Conservation (phyloP, 306 rosid species). For the Quillaja saponaria region DNA sequence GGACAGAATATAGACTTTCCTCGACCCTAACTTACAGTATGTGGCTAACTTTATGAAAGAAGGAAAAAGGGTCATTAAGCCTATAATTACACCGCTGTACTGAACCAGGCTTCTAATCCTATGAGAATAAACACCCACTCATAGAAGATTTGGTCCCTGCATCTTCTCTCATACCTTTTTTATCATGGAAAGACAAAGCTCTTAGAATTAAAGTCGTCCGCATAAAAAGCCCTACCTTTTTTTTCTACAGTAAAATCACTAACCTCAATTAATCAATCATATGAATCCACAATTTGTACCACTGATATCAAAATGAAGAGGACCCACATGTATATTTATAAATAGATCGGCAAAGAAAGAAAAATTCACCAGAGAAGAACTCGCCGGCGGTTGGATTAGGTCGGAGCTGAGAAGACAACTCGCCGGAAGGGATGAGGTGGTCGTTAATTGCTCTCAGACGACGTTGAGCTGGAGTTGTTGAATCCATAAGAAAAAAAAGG, state of each 20-base stretch:
- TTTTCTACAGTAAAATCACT: background rate
- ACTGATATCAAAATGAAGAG: background rate
- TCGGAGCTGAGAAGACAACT: slow-evolving; percentile 54
- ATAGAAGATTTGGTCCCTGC: no score
- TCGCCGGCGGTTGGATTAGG: slow-evolving; percentile 68
- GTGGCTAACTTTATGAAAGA: no score
- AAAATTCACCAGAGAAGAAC: slow-evolving; percentile 57
- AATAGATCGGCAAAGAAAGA: background rate
- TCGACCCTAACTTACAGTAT: no score
- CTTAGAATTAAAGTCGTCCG: no score
- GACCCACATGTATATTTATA: background rate
- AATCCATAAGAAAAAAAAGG: slow-evolving; percentile 49
- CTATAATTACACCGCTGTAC: no score
- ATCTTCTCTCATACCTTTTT: no score
- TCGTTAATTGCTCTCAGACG: slow-evolving; percentile 62
- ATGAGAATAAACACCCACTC: no score
- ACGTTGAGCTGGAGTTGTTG: slow-evolving; percentile 60
- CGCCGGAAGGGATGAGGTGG: slow-evolving; percentile 55
- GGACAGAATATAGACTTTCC: no score
- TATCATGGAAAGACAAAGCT: no score
- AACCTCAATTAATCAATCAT: background rate
- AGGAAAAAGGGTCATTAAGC: no score
- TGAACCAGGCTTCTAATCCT: no score
- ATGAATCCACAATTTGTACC: background rate
- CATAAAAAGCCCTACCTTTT: background rate